These are phyloP conservation scores for Fonsecaea pedrosoi DNA, from an alignment of 2,329 filamentous ascomycete species.

Conservation along the genomic window DNA sequence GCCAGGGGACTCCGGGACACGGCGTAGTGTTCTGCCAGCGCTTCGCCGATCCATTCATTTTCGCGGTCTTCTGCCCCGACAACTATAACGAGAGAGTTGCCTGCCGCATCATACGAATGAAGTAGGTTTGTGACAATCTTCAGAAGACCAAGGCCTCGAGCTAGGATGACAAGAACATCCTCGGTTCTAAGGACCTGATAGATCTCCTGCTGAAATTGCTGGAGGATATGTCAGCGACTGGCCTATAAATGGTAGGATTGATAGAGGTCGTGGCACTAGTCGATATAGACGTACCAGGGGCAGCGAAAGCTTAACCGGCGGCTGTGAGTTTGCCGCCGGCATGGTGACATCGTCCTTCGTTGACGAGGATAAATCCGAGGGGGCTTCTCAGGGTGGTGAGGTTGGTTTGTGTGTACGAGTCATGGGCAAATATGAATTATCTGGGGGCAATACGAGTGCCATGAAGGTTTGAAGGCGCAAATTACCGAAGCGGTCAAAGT, in stretches of 20 bases:
- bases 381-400: background rate
- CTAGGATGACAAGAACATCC: conserved; percentile 92
- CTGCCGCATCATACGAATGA: conserved; percentile 94
- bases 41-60: conserved; percentile 96
- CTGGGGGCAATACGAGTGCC: background rate
- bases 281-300: conserved; percentile 57
- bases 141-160: conserved; percentile 88
- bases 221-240: conserved; percentile 34
- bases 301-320: conserved; percentile 68
- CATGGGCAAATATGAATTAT: background rate
- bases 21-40: conserved; percentile 91
- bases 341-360: conserved; percentile 42
- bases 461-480: background rate
- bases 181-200: conserved; percentile 88
- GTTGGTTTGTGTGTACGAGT: background rate
- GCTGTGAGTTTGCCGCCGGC: conserved; percentile 51
- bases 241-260: background rate
- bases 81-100: conserved; percentile 88
- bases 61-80: conserved; percentile 91
- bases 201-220: conserved; percentile 91
- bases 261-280: background rate
- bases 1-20: conserved; percentile 83
- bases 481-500: background rate
- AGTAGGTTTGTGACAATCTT: conserved; percentile 94
- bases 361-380: background rate